These are phyloP conservation scores for Phytophthora nicotianae DNA, from an alignment of 352 stramenopile genomes.

Conservation along the genomic window DNA sequence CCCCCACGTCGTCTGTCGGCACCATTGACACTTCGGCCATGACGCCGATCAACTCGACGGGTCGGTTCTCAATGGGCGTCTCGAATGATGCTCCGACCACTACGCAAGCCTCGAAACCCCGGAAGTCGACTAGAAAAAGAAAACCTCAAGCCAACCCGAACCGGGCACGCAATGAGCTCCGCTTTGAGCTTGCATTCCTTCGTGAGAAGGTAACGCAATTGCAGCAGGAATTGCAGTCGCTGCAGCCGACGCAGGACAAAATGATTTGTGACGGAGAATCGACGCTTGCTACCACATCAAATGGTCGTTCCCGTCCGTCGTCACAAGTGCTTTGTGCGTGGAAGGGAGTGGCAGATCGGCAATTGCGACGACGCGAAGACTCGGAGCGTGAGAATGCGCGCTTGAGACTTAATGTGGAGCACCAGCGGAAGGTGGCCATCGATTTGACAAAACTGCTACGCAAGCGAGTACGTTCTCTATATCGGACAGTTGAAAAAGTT, in stretches of 20 bases:
- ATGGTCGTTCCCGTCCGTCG: constrained; percentile 15
- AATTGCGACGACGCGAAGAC: constrained; percentile 38
- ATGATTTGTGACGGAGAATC: constrained; percentile 21
- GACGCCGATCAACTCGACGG: neutral
- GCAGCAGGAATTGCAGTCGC: constrained; percentile 53
- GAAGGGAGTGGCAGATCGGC: constrained; percentile 37
- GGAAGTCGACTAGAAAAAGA: constrained; percentile 26
- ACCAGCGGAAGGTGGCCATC: constrained; percentile 31
- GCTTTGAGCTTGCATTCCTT: constrained; percentile 73
- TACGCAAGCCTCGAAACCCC: constrained; percentile 1
- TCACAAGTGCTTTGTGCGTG: constrained; percentile 34
- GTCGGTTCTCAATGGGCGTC: neutral
- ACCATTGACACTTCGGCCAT: constrained; percentile 9
- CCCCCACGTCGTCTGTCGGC: constrained; percentile 2
- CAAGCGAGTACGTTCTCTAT: constrained; percentile 13
- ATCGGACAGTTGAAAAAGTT: neutral
- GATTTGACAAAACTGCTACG: constrained; percentile 32
- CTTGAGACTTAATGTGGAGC: constrained; percentile 48
- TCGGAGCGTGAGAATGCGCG: constrained; percentile 47
- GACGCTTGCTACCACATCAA: constrained; percentile 4
- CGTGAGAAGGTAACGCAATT: constrained; percentile 71
- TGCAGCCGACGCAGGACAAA: constrained; percentile 24
- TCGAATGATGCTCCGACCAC: neutral
- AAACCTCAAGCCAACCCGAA: constrained; percentile 42
- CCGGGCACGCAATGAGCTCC: constrained; percentile 40